These are phyloP conservation scores for Hypoxylon sp. DNA, from an alignment of 2,329 filamentous ascomycete species.

Conservation along the genomic window DNA sequence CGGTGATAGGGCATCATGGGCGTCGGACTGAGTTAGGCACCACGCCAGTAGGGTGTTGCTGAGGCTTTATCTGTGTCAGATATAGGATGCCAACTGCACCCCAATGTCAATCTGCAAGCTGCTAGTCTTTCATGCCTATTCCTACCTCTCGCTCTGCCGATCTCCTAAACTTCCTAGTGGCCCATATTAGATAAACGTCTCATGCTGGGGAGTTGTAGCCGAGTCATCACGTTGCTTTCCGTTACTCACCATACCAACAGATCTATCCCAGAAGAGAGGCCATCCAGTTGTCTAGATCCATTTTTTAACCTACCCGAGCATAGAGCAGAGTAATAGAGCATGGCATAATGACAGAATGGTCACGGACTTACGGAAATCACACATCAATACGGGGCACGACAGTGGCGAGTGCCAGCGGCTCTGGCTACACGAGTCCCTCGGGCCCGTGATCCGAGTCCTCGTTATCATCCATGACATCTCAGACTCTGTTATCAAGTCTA, in stretches of 20 bases:
- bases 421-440: constrained; percentile 24
- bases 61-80: background rate
- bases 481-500: background rate
- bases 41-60: background rate
- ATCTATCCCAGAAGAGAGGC: background rate
- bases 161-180: background rate
- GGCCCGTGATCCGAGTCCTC: constrained; percentile 11
- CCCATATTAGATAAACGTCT: background rate
- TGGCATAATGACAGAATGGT: background rate
- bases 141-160: background rate
- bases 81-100: background rate
- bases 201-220: background rate
- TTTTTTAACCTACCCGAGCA: background rate
- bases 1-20: background rate
- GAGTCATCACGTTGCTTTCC: background rate
- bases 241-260: constrained; percentile 1
- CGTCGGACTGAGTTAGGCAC: background rate
- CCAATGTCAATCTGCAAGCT: background rate
- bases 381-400: constrained; percentile 3
- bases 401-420: constrained; percentile 4
- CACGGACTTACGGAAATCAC: constrained; percentile 1
- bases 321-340: background rate
- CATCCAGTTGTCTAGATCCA: background rate
- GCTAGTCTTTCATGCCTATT: background rate
- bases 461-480: constrained; percentile 6